Conservation (phyloP, 148 eudicot species). For the Pharnaceum exiguum region DNA sequence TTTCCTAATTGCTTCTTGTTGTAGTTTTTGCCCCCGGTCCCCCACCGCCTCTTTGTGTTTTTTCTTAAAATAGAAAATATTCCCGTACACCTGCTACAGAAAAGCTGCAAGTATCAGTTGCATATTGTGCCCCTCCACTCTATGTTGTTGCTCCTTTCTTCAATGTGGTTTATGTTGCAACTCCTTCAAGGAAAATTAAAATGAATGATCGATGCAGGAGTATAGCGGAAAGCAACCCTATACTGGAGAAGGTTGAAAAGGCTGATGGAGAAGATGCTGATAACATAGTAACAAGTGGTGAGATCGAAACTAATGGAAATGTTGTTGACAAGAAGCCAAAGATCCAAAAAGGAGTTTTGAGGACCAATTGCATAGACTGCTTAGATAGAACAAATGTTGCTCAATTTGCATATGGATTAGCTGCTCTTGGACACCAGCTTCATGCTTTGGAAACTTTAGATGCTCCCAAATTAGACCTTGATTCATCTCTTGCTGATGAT, state of each 20-base stretch:
- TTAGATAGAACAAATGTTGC: conserved; percentile 92
- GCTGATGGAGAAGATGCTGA: conserved; percentile 31
- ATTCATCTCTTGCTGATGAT: conserved; percentile 65
- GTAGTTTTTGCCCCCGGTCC: too few species aligned
- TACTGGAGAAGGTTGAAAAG: conserved; percentile 16
- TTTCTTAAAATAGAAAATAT: too few species aligned
- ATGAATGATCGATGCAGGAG: conserved; percentile 39
- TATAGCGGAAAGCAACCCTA: conserved; percentile 17
- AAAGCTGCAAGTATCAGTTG: too few species aligned
- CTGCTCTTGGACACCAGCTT: conserved; percentile 77
- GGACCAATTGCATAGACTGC: conserved; percentile 97
- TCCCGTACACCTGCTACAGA: too few species aligned
- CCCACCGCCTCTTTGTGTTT: too few species aligned
- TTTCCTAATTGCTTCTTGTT: too few species aligned
- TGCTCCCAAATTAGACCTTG: conserved; percentile 59
- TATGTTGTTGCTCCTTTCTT: too few species aligned
- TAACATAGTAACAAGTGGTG: conserved; percentile 24
- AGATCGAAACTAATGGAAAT: conserved; percentile 27
- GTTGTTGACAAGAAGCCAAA: conserved; percentile 33
- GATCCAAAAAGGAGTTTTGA: conserved; percentile 74
- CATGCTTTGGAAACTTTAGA: conserved; percentile 55
- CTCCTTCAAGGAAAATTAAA: conserved; percentile 7
- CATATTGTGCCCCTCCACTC: too few species aligned
- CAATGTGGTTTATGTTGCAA: neutral
- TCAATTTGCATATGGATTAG: conserved; percentile 89